Evolutionary conservation across 768 basidiomycete genomes (phyloP), one percentile per base, ranked within the genome.

Genomic region (Suillus subluteus): DNA sequence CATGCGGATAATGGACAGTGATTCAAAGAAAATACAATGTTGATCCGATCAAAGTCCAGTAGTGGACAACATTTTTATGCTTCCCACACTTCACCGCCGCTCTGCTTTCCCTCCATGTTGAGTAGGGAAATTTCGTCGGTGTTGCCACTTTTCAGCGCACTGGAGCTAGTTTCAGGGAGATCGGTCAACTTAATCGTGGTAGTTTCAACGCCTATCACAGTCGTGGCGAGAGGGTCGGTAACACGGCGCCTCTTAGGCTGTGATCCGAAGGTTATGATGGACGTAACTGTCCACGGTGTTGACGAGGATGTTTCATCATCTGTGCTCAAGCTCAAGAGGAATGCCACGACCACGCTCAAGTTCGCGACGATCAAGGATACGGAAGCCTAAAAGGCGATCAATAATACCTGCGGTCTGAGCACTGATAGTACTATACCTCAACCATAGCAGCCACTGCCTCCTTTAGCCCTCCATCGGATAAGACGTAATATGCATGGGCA

Each of bases 401-500:
- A 54, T 26, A 30, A 30, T 4, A 30, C 15, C 9, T 13, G 13
- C 6, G 6, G 13, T 18, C 7, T 15, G 58, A 67, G 44, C 35
- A 55, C 16, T 66, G 52, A 54, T 18, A 11, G 7, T 16, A 52
- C 52, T 18, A 8, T 32, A 54, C 52, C 52, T 54, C 52, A 4
- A 54, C 30, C 30, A 32, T 18, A 30, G 52, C 52, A 32, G 52
- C 52, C 18, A 30, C 4, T 6, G 52, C 52, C 8, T 54, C 52
- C 30, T 32, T 54, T 4, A 54, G 16, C 8, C 30, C 52, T 54
- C 30, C 52, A 18, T 9, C 9, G 16, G 52, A 32, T 18, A 54
- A 54, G 68, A 81, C 79, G 30, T 76, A 76, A 6, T 62, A 72
- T 0, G 82, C 83, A 61, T 87, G 86, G 1, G 84, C 81, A 12